Evolutionary conservation across 192 early-diverging fungal species (phyloP).

Genomic region (Phycomyces blakesleeanus): DNA sequence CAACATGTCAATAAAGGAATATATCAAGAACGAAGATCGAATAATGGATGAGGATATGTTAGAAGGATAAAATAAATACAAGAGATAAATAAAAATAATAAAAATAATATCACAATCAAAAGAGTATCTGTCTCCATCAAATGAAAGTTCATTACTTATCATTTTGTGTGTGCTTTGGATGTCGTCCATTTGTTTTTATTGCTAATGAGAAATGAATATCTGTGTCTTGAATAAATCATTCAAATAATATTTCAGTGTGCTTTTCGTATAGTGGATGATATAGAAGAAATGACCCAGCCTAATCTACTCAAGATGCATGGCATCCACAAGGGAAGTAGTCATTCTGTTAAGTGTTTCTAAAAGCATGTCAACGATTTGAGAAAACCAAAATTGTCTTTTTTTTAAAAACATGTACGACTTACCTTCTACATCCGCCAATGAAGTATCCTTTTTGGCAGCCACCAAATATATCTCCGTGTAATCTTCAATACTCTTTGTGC

Average conservation of each 20-base stretch:
- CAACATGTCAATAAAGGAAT: not conserved
- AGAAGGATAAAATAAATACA: slow-evolving; percentile 10
- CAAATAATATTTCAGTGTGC: too few species aligned
- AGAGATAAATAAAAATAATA: not conserved
- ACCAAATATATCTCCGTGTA: slow-evolving; percentile 52
- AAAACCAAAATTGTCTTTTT: not conserved
- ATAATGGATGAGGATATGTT: not conserved
- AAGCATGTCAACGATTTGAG: not conserved
- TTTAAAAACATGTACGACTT: not conserved
- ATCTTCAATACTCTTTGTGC: slow-evolving; percentile 19
- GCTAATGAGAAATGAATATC: not conserved
- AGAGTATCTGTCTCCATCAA: not conserved
- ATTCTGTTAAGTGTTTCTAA: slow-evolving; percentile 27
- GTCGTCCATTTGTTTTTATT: too few species aligned
- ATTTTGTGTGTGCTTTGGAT: too few species aligned
- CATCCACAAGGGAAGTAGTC: slow-evolving; percentile 17
- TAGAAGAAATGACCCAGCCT: not conserved
- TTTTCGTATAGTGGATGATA: too few species aligned
- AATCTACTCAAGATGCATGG: slow-evolving; percentile 15
- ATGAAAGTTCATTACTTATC: too few species aligned
- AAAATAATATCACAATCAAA: not conserved
- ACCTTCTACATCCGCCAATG: slow-evolving; percentile 55
- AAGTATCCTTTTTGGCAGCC: slow-evolving; percentile 53
- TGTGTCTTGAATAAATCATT: not conserved
- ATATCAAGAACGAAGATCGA: not conserved